Base-by-base conservation (phyloP, 345 rosid genomes). In the Populus tremula region DNA sequence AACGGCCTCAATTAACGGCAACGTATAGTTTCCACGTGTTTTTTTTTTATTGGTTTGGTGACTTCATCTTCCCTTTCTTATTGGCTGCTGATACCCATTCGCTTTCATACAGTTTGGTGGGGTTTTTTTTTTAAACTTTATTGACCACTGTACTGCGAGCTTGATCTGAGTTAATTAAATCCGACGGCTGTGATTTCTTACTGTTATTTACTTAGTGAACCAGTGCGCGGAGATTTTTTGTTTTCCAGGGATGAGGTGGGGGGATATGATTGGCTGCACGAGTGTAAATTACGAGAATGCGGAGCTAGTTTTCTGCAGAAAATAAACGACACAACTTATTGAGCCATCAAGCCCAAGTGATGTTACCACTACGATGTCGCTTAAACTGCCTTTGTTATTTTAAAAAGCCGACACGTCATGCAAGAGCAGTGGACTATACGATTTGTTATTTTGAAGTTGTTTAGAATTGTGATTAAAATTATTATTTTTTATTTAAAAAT, bases 1-100 rank as follows among this genome's bases (percentile, higher is more conserved):
- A 53, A 53, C 59, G 59, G 59, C 59, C 59, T 18, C 8, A 49
- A 53, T 2, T 20, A 53, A 53, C 10, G 53, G 76, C 63, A 36
- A 81, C 84, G 78, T 77, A 56, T 72, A 62, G 41, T 13, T 21
- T 47, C 78, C 77, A 77, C 84, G 81, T 77, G 84, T 78, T 36
- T 1, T 67, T 6, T 17, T 47, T 8, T 50, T 12, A 81, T 63
- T 81, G 81, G 81, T 17, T 61, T 1, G 59, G 6, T 66, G 77
- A 67, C 65, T 71, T 56, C 39, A 76, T 33, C 16, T 31, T n/a
- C 18, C 35, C 64, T 53, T 81, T 72, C 9, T 76, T 18, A 76
- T 76, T 81, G 83, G 83, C 70, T 66, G 77, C 35, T 45, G 74
- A 35, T 23, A 80, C 79, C 71, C 53, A 21, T 31, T 17, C 64